Base-by-base conservation (phyloP, 2,329 filamentous ascomycete species). In the Arthrobotrys conoides region DNA sequence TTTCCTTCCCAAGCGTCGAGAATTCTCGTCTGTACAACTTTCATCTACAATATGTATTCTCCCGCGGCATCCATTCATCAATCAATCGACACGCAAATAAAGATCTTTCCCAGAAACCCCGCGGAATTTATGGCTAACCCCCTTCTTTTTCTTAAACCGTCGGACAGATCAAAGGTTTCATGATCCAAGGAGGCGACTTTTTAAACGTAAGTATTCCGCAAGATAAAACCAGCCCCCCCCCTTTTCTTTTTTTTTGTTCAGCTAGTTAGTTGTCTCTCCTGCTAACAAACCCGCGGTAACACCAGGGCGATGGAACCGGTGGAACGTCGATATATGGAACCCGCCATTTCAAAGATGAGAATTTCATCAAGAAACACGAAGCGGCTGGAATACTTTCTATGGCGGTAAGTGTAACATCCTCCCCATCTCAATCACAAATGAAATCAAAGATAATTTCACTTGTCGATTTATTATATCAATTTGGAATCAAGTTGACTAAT, bases 101-200 rank as follows among this genome's bases (percentile, higher is more conserved):
- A 33, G n/a, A n/a, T n/a, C n/a, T n/a, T n/a, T n/a, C n/a, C n/a
- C n/a, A 18, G 2, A 30, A 18, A 30, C 24, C 46, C 4, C 9
- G 20, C n/a, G 48, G 12, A 33, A 18, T 33, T 18, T 18, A 24
- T 27, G 16, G 14, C 22, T 64, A 27, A 64, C 20, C 16, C 12
- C 20, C 2, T 6, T 30, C 27, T 3, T 3, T 30, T 30, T 24
- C 0, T 5, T n/a, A 1, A 18, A 33, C n/a, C 16, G 27, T 65
- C 24, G 65, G 36, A 70, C 51, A 96, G 93, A 97, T 97, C 84
- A 93, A 92, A 85, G 92, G 93, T 83, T 97, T 98, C 86, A 98
- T 98, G 95, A 92, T 96, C 83, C 96, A 99, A 85, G 95, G 95
- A 55, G 96, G 96, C 68, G 96, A 99, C 85, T 98, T 98, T 84